phyloP scores from a whole-genome alignment of 768 basidiomycete genomes.

The Coprinopsis sp. region DNA sequence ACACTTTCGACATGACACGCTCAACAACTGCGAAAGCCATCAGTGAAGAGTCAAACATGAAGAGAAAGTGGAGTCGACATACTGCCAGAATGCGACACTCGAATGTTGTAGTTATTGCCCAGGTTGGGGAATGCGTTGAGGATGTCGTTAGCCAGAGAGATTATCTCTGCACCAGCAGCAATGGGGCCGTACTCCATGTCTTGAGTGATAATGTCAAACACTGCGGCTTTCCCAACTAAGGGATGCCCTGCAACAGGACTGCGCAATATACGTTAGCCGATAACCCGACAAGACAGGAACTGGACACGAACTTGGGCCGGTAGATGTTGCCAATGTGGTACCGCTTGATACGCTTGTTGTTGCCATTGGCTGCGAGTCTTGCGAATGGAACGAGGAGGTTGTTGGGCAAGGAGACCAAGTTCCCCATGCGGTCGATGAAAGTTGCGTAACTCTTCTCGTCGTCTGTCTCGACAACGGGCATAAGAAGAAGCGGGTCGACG shows the following conservation, averaged over 20 bases:
- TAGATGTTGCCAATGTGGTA: constrained; percentile 76
- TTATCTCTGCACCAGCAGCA: constrained; percentile 71
- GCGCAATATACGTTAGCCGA: constrained; percentile 6
- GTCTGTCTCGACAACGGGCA: constrained; percentile 61
- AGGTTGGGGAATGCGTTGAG: constrained; percentile 71
- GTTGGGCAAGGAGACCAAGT: constrained; percentile 67
- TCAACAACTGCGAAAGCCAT: constrained; percentile 53
- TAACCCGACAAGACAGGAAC: neutral
- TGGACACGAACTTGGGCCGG: constrained; percentile 51
- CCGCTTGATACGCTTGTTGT: constrained; percentile 70
- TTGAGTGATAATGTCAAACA: constrained; percentile 80
- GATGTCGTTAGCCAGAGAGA: constrained; percentile 62
- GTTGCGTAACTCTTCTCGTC: constrained; percentile 64
- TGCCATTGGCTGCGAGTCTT: constrained; percentile 69
- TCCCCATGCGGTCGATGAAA: constrained; percentile 78
- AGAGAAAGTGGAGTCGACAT: constrained; percentile 19
- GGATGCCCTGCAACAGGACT: constrained; percentile 73
- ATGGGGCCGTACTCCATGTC: constrained; percentile 59
- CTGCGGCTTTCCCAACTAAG: constrained; percentile 64
- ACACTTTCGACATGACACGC: constrained; percentile 55
- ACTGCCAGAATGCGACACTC: constrained; percentile 77
- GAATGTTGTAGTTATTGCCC: constrained; percentile 64
- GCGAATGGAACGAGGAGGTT: constrained; percentile 75
- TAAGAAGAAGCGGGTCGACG: constrained; percentile 79
- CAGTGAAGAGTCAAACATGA: constrained; percentile 3